Evolutionary conservation across 108 stramenopile species (phyloP).

Genomic region (Schizochytrium sp.): DNA sequence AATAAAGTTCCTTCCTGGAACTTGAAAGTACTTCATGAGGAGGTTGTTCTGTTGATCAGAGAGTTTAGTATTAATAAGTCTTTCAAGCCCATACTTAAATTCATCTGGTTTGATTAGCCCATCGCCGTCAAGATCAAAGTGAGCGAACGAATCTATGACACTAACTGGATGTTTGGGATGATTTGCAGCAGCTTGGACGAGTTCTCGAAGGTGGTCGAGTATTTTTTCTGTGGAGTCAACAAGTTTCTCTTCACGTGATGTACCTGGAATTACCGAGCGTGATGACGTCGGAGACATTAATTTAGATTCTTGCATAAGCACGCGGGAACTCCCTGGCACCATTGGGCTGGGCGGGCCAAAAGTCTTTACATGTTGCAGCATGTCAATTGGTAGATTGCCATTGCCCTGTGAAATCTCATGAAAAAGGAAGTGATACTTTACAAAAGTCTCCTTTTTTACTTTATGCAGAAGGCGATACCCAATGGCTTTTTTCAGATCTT

Average conservation of each 20-base stretch:
- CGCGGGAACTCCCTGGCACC: too few species aligned
- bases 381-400: background rate
- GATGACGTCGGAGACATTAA: too few species aligned
- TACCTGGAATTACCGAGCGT: background rate
- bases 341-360: too few species aligned
- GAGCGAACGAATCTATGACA: slow-evolving; percentile 15
- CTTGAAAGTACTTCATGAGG: background rate
- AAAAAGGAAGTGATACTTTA: background rate
- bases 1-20: background rate
- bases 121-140: slow-evolving; percentile 19
- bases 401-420: background rate
- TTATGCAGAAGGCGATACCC: background rate
- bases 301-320: too few species aligned
- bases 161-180: background rate
- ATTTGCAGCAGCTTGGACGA: background rate
- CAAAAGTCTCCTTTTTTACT: background rate
- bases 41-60: background rate
- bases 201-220: background rate
- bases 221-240: background rate
- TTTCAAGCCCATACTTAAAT: background rate
- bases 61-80: background rate
- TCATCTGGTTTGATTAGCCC: background rate
- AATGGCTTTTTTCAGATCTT: background rate
- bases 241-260: background rate
- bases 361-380: background rate